These are phyloP conservation scores for Fusarium sarcochroum DNA, from an alignment of 2,329 filamentous ascomycete genomes.

Conservation along the genomic window DNA sequence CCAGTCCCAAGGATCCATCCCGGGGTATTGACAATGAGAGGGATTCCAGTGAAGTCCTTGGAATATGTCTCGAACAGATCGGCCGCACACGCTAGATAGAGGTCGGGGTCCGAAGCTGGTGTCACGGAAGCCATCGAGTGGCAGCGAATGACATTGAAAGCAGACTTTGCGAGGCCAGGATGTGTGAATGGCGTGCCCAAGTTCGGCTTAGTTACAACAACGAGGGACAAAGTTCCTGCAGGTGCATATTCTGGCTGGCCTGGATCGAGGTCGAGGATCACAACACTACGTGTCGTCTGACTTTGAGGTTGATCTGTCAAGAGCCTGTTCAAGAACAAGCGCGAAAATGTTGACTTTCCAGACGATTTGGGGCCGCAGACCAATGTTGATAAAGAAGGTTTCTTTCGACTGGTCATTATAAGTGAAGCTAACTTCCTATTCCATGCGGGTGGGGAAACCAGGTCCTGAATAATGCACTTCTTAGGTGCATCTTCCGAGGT, in stretches of 20 bases:
- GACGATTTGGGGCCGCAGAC: slow-evolving; percentile 79
- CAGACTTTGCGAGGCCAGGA: slow-evolving; percentile 54
- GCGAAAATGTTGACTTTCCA: slow-evolving; percentile 82
- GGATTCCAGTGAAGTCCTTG: slow-evolving; percentile 59
- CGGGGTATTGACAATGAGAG: slow-evolving; percentile 80
- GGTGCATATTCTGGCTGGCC: slow-evolving; percentile 82
- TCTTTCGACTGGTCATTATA: slow-evolving; percentile 51
- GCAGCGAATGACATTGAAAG: slow-evolving; percentile 65
- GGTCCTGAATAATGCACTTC: slow-evolving; percentile 64
- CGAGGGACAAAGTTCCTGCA: slow-evolving; percentile 78
- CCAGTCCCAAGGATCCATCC: slow-evolving; percentile 82
- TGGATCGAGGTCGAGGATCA: slow-evolving; percentile 82
- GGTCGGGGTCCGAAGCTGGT: slow-evolving; percentile 74
- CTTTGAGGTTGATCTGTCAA: slow-evolving; percentile 60
- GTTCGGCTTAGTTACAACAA: slow-evolving; percentile 71
- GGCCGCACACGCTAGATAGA: slow-evolving; percentile 74
- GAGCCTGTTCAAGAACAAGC: slow-evolving; percentile 75
- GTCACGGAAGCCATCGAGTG: slow-evolving; percentile 77
- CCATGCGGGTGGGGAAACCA: slow-evolving; percentile 72
- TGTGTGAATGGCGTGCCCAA: slow-evolving; percentile 78
- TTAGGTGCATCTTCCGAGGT: slow-evolving; percentile 67
- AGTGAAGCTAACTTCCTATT: slow-evolving; percentile 69
- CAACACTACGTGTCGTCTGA: slow-evolving; percentile 55
- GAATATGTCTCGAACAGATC: slow-evolving; percentile 74
- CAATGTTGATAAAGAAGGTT: slow-evolving; percentile 62